Evolutionary conservation across 768 basidiomycete genomes (phyloP).

Genomic region (Russula earlei): DNA sequence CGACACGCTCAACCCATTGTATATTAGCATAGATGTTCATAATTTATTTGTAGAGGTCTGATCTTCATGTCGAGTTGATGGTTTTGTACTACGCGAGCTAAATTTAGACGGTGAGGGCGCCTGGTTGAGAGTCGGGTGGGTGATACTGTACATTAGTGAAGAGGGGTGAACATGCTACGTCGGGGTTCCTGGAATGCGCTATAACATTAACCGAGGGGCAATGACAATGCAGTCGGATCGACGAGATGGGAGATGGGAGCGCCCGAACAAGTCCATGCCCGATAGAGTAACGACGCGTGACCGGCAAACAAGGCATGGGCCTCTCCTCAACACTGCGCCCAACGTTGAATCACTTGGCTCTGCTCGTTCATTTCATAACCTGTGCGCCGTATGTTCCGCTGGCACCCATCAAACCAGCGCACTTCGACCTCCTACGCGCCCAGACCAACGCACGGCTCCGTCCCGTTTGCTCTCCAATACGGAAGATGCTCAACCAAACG

Average conservation of each 20-base stretch:
- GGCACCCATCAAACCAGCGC: not conserved
- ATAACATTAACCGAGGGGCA: not conserved
- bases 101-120: no score
- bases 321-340: no score
- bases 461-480: not conserved
- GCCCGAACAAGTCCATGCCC: no score
- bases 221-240: not conserved
- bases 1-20: not conserved
- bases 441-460: not conserved
- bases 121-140: no score
- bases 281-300: no score
- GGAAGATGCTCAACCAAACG: constrained; percentile 20
- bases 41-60: not conserved
- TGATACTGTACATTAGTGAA: no score
- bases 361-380: not conserved
- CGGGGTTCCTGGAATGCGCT: constrained; percentile 4
- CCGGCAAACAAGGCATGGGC: no score
- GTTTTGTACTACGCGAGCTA: no score
- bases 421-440: not conserved
- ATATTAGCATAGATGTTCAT: not conserved
- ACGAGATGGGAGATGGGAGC: not conserved
- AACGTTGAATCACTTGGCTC: no score
- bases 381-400: constrained; percentile 5
- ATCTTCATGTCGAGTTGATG: not conserved
- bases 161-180: not conserved